Conservation (phyloP, 148 eudicot species). For the Selenicereus undatus region DNA sequence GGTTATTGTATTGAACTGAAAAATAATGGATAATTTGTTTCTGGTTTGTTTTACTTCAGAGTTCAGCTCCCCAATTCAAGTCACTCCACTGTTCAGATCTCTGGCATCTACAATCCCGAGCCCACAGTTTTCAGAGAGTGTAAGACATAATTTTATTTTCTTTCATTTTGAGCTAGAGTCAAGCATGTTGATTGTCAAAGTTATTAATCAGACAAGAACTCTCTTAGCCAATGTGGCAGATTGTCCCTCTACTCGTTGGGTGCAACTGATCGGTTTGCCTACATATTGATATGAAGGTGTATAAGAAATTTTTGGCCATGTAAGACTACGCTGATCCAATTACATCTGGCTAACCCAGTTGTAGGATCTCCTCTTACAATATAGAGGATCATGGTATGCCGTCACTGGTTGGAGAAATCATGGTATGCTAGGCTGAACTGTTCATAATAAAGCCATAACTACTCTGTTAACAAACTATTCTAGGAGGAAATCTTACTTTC, state of each 20-base stretch:
- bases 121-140: conserved; percentile 98
- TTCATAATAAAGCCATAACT: not conserved
- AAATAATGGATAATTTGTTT: conserved; percentile 23
- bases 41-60: conserved; percentile 39
- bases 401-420: not conserved
- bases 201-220: no score
- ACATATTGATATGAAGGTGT: not conserved
- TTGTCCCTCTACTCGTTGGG: not conserved
- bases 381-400: not conserved
- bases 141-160: conserved; percentile 36
- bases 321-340: not conserved
- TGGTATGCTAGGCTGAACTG: not conserved
- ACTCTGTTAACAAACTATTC: not conserved
- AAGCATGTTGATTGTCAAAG: no score
- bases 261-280: not conserved
- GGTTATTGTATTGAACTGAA: not conserved
- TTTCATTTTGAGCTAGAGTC: not conserved
- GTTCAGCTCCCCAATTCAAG: conserved; percentile 71
- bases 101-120: conserved; percentile 81
- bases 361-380: not conserved
- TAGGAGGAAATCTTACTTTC: not conserved
- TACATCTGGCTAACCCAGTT: not conserved
- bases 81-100: conserved; percentile 74
- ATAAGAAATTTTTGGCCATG: not conserved
- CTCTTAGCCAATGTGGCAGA: no score